These are phyloP conservation scores for Xylariaceae sp. DNA, from an alignment of 2,329 filamentous ascomycete species.

Conservation along the genomic window DNA sequence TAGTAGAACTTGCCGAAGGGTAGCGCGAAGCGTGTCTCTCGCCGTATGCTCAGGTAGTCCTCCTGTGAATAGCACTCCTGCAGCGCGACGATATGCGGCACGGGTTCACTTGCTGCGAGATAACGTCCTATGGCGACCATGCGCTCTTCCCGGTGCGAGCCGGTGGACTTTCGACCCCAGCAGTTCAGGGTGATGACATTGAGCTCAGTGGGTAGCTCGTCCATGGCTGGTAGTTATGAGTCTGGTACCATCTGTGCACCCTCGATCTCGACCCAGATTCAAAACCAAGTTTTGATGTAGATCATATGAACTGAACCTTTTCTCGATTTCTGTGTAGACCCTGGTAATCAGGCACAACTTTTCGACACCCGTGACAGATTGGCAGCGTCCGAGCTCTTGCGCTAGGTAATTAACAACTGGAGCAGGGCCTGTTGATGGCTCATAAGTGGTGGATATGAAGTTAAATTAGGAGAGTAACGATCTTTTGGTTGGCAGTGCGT, in stretches of 20 bases:
- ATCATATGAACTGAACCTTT: not conserved
- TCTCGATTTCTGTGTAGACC: not conserved
- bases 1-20: conserved; percentile 94
- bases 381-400: conserved; percentile 4
- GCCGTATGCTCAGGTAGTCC: conserved; percentile 80
- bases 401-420: conserved; percentile 8
- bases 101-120: conserved; percentile 69
- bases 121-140: conserved; percentile 83
- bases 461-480: conserved; percentile 12
- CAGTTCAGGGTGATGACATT: conserved; percentile 90
- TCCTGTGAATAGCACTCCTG: conserved; percentile 93
- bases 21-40: conserved; percentile 73
- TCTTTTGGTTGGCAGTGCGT: conserved; percentile 1
- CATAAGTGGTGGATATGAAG: conserved; percentile 14
- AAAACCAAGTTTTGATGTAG: not conserved
- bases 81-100: conserved; percentile 85
- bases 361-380: not conserved
- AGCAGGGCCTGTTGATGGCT: conserved; percentile 1
- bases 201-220: conserved; percentile 61
- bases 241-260: not conserved
- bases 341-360: not conserved
- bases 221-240: conserved; percentile 27
- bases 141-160: conserved; percentile 77
- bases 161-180: conserved; percentile 92
- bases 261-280: not conserved